Evolutionary conservation across 768 basidiomycete species (phyloP), one percentile per base, ranked within the genome.

Genomic region (Pulveroboletus sp.): DNA sequence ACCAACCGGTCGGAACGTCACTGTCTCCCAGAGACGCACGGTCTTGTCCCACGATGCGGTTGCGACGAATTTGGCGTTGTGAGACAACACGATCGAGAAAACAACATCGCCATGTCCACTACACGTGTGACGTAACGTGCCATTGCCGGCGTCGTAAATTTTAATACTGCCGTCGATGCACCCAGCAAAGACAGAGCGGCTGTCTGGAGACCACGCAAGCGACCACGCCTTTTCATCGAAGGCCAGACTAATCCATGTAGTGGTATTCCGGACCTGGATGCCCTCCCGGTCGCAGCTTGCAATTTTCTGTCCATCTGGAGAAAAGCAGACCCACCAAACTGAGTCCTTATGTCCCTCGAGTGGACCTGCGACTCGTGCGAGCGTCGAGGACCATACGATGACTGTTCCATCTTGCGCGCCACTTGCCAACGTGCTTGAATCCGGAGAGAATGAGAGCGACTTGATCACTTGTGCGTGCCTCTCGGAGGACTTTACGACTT

Each of bases 31-130:
- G 26, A 69, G 45, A 37, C 67, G 55, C 18, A 65, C 49, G 2
- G 65, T 69, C 18, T 43, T 59, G 18, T 68, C 66, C 55, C 44
- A 53, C 5, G 65, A 69, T 1, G 56, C 66, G 7, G 65, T 67
- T 5, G 55, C 65, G 30, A 68, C 10, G 35, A 62, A 64, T 8
- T 47, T 55, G 27, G 43, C 37, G 13, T 51, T 44, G 26, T 45
- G 56, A 9, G 63, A 65, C 28, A 62, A 13, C 0, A n/a, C 42
- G 17, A 68, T 61, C 3, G 54, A 59, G 17, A 18, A 56, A 38
- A 68, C 48, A 1, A 47, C 47, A 37, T 63, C 55, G 8, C n/a
- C 24, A 6, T 68, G 63, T 24, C 47, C 61, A 8, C 7, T 36
- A 15, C 52, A 57, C 1, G 45, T 43, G 1, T 43, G 38, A 1